These are phyloP conservation scores for Fonsecaea erecta DNA, from an alignment of 2,329 filamentous ascomycete genomes.

Conservation along the genomic window DNA sequence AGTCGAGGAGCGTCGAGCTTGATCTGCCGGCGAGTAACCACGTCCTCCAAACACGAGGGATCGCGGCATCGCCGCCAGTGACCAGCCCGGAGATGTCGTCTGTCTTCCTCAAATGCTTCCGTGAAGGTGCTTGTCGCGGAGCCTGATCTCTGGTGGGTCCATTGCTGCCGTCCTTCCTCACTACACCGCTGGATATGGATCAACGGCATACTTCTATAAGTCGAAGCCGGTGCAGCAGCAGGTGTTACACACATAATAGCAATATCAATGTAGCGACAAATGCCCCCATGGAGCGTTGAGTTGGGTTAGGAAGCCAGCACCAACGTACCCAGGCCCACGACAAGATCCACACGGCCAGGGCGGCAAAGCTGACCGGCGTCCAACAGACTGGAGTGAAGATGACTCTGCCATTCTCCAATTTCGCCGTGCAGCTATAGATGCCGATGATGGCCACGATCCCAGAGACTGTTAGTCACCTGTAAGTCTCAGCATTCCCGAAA, in stretches of 20 bases:
- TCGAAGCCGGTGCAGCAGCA: not conserved
- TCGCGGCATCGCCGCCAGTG: constrained; percentile 3
- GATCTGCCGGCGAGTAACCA: not conserved
- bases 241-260: too few relatives aligned
- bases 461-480: constrained; percentile 5
- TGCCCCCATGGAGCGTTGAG: too few relatives aligned
- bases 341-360: constrained; percentile 17
- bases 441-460: constrained; percentile 4
- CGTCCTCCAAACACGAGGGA: constrained; percentile 1
- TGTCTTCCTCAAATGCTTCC: constrained; percentile 6
- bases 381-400: constrained; percentile 14
- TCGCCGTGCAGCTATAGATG: constrained; percentile 17
- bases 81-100: constrained; percentile 1
- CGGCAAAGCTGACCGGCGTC: constrained; percentile 17
- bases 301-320: not conserved
- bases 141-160: not conserved
- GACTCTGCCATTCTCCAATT: constrained; percentile 10
- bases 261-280: too few relatives aligned
- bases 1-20: not conserved
- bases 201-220: not conserved
- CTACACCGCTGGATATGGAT: not conserved
- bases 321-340: constrained; percentile 12
- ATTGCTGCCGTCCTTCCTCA: not conserved
- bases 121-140: not conserved
- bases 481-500: constrained; percentile 3